phyloP scores from a whole-genome alignment of 1,284 basidiomycete genomes.

The Trametes pubescens region DNA sequence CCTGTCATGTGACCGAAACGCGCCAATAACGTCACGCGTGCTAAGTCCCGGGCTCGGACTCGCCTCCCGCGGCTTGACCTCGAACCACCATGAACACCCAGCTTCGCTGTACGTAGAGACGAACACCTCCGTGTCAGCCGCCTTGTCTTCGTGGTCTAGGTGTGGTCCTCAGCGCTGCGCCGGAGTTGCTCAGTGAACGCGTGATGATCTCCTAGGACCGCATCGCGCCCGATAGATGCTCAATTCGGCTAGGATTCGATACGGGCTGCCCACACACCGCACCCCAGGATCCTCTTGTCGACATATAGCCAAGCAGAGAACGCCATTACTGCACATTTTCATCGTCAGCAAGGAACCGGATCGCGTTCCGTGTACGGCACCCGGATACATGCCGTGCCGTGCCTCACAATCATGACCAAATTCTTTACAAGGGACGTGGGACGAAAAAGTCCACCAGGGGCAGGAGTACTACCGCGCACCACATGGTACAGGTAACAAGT shows the following conservation, averaged over 20 bases:
- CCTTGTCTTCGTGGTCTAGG: background rate
- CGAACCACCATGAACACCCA: background rate
- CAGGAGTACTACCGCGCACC: background rate
- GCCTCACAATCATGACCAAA: background rate
- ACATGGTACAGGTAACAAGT: background rate
- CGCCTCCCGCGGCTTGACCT: background rate
- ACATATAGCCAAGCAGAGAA: background rate
- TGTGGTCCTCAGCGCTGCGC: background rate
- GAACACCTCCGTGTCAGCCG: background rate
- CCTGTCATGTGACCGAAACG: conserved; percentile 27
- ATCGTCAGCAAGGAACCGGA: conserved; percentile 12
- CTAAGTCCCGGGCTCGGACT: background rate
- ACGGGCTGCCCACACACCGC: background rate
- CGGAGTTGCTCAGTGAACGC: background rate
- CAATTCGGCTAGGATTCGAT: conserved; percentile 2
- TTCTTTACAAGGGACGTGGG: conserved; percentile 3
- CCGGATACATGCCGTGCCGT: background rate
- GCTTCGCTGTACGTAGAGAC: background rate
- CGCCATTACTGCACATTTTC: background rate
- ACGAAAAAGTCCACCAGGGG: background rate
- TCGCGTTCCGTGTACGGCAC: conserved; percentile 2
- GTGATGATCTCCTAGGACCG: background rate
- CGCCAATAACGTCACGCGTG: background rate
- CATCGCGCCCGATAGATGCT: conserved; percentile 7
- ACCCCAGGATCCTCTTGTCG: background rate